Base-by-base conservation (phyloP, 495 filamentous ascomycete species). In the Chaetomium cochliodes region DNA sequence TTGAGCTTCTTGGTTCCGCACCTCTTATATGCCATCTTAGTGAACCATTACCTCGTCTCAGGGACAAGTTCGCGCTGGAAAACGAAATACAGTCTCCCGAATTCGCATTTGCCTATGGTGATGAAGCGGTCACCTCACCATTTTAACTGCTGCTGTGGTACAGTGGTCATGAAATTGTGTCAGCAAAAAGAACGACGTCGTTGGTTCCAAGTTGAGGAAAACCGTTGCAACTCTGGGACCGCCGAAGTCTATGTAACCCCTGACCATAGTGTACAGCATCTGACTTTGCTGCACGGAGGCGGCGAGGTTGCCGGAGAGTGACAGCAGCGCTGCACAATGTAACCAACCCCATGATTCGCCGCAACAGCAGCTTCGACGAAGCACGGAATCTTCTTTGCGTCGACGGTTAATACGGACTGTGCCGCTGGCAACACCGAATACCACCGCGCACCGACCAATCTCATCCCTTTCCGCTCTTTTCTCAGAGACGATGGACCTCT, bases 341-440 rank as follows among this genome's bases (percentile, higher is more conserved):
- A 46, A 46, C 56, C 56, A n/a, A 18, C 39, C 41, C 52, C 61
- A 57, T 63, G 42, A 47, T 13, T 9, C 58, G 44, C 25, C 44
- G 62, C 37, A 28, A 42, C 33, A 8, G 20, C 16, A 33, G 62
- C 28, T 25, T 52, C 62, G 6, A 52, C 8, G 46, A 30, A 39
- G 22, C 44, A 46, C 18, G 47, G 41, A 64, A 59, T 20, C 7
- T 64, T 50, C 41, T 28, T 3, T 41, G 62, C 54, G 23, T 49
- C 39, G 28, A 30, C 25, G 42, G 46, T 58, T 26, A 39, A 44
- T 47, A 22, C 13, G 52, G 33, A 46, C 56, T 60, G 63, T 60
- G 63, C 63, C 63, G 56, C 47, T 60, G 49, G 63, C 33, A 41
- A 39, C 56, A 11, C 63, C 56, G 63, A 60, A 46, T 28, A n/a